Evolutionary conservation across 257 asterid species (phyloP).

Genomic region (Nicotiana attenuata): DNA sequence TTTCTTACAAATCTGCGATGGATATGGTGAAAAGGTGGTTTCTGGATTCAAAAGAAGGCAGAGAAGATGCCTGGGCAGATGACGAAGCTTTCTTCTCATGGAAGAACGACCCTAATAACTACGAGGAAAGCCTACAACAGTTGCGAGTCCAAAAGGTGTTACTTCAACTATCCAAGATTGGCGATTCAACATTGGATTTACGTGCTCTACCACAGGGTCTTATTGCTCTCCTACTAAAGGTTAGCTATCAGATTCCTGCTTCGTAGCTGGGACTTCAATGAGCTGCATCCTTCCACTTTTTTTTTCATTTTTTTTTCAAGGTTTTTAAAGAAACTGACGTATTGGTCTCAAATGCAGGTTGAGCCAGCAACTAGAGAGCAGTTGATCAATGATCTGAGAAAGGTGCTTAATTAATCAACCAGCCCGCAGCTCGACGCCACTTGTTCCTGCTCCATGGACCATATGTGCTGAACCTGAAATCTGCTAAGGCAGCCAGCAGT

Average conservation of each 20-base stretch:
- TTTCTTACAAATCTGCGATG: constrained; percentile 53
- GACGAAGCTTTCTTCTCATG: constrained; percentile 69
- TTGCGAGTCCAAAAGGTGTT: constrained; percentile 54
- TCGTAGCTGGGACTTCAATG: not conserved
- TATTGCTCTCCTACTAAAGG: constrained; percentile 67
- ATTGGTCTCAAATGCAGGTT: constrained; percentile 42
- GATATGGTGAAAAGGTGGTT: constrained; percentile 71
- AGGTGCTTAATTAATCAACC: constrained; percentile 37
- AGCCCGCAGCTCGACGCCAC: not conserved
- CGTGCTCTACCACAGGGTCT: constrained; percentile 78
- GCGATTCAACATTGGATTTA: constrained; percentile 65
- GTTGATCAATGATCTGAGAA: constrained; percentile 55
- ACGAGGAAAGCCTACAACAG: constrained; percentile 59
- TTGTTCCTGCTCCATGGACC: not conserved
- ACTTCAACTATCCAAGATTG: constrained; percentile 56
- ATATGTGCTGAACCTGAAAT: not conserved
- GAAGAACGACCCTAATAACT: constrained; percentile 64
- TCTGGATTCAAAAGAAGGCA: constrained; percentile 45
- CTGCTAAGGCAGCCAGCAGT: not conserved
- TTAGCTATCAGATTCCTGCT: constrained; percentile 9
- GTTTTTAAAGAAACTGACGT: not conserved
- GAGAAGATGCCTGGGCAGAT: constrained; percentile 58
- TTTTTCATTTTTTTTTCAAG: not conserved
- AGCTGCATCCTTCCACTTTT: not conserved
- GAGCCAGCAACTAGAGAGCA: constrained; percentile 54